Base-by-base conservation (phyloP, 768 basidiomycete genomes). In the Mrakia frigida region DNA sequence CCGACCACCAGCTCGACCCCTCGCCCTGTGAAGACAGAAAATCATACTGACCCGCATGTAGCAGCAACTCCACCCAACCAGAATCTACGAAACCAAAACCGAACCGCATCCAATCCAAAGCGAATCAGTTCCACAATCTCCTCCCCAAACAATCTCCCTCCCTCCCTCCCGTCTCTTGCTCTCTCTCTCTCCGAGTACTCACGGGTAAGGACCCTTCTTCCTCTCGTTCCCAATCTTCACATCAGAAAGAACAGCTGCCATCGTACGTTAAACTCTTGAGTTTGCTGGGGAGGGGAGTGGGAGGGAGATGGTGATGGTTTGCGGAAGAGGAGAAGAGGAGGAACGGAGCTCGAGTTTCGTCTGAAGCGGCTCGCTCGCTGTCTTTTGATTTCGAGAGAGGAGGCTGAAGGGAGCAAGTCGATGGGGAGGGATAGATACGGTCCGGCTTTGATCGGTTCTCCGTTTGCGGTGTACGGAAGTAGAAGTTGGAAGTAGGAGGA, bases 161-260 rank as follows among this genome's bases (percentile, higher is more conserved):
- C 11, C 7, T 7, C 56, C 11, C 56, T 56, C n/a, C 56, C 28
- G 18, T 18, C 56, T 56, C 56, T 25, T 14, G 4, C n/a, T 28
- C 28, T 7, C 56, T 9, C 52, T 53, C 25, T 18, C 21, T n/a
- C 52, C 52, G 14, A 9, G n/a, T 2, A 56, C 56, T 56, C 56
- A 56, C 56, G 56, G 56, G 56, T 56, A 56, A 25, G 56, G 56
- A 6, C 56, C 56, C 56, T 56, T 56, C 56, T 56, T 56, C 56
- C 5, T n/a, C 56, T n/a, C 56, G 13, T 56, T 56, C 6, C 23
- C 56, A 25, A 28, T 25, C 56, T 56, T 25, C n/a, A n/a, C 13
- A 28, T 56, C 56, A 56, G 28, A 28, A 13, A n/a, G 56, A n/a
- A 56, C 56, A 28, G 56, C 28, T 1, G 56, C 25, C 56, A 56